phyloP scores from a whole-genome alignment of 345 rosid genomes.

The Dipteronia sinensis region DNA sequence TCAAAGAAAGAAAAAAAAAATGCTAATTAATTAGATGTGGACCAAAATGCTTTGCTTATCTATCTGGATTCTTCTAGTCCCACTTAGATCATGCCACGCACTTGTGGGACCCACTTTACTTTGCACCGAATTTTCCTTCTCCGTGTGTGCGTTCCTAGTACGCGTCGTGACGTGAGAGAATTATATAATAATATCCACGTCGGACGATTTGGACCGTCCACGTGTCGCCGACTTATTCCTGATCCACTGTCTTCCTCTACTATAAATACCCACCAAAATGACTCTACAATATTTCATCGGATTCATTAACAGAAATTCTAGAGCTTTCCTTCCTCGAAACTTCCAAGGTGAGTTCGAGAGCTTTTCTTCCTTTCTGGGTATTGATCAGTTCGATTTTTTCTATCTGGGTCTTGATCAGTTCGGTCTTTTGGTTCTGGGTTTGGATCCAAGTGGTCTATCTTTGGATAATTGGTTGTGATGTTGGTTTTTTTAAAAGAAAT shows the following conservation, averaged over 20 bases:
- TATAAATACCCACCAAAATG: neutral
- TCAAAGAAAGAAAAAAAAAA: neutral
- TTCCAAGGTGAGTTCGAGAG: neutral
- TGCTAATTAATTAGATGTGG: no score
- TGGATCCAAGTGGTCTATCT: neutral
- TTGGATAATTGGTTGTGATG: no score
- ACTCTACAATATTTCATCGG: neutral
- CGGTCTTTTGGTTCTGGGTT: neutral
- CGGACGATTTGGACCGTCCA: neutral
- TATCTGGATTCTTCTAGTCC: constrained; percentile 1
- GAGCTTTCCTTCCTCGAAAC: neutral
- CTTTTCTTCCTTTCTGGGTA: neutral
- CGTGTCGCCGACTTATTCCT: neutral
- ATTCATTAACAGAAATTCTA: neutral
- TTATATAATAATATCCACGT: neutral
- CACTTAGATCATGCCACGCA: neutral
- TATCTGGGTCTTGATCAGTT: neutral
- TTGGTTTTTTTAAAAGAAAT: no score
- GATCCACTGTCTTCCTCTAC: no score
- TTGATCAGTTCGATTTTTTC: neutral
- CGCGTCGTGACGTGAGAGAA: neutral
- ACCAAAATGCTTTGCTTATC: neutral
- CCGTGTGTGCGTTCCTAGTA: neutral
- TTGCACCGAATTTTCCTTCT: neutral
- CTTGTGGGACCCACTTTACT: neutral